These are phyloP conservation scores for Anastatica hierochuntica DNA, from an alignment of 345 rosid genomes.

Conservation along the genomic window DNA sequence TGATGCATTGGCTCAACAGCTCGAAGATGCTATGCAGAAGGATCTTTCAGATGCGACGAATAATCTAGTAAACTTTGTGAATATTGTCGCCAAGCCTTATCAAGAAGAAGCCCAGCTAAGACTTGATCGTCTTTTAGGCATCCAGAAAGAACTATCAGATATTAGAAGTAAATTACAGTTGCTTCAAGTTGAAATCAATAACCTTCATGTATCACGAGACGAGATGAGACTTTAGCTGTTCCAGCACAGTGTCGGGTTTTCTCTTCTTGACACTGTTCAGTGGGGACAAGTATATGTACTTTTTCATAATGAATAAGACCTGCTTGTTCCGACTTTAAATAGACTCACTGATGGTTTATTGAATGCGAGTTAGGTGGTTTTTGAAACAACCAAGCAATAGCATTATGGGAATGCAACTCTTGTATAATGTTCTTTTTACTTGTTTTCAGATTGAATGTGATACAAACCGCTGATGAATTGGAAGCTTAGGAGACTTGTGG, in stretches of 20 bases:
- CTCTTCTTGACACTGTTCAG: neutral
- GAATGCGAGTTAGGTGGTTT: too few species aligned
- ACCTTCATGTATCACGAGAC: slow-evolving; percentile 51
- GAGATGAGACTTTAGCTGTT: slow-evolving; percentile 21
- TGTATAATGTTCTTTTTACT: neutral
- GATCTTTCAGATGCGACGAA: slow-evolving; percentile 48
- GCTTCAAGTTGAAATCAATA: slow-evolving; percentile 67
- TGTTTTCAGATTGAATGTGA: slow-evolving; percentile 14
- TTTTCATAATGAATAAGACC: slow-evolving; percentile 20
- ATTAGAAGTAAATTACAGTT: slow-evolving; percentile 35
- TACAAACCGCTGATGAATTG: neutral
- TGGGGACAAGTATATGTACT: slow-evolving; percentile 11
- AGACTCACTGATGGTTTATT: too few species aligned
- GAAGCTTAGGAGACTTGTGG: slow-evolving; percentile 7
- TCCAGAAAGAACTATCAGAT: slow-evolving; percentile 45
- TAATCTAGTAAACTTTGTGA: slow-evolving; percentile 49
- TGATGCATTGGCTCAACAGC: slow-evolving; percentile 51
- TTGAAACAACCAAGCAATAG: too few species aligned
- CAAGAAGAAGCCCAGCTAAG: slow-evolving; percentile 63
- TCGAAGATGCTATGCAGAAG: slow-evolving; percentile 84
- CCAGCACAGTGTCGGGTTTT: slow-evolving; percentile 5
- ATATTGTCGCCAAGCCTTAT: slow-evolving; percentile 55
- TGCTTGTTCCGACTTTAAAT: slow-evolving; percentile 10
- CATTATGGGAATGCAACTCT: neutral
- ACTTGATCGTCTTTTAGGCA: slow-evolving; percentile 40